Base-by-base conservation (phyloP, 768 basidiomycete species). In the Xanthoconium purpureum region DNA sequence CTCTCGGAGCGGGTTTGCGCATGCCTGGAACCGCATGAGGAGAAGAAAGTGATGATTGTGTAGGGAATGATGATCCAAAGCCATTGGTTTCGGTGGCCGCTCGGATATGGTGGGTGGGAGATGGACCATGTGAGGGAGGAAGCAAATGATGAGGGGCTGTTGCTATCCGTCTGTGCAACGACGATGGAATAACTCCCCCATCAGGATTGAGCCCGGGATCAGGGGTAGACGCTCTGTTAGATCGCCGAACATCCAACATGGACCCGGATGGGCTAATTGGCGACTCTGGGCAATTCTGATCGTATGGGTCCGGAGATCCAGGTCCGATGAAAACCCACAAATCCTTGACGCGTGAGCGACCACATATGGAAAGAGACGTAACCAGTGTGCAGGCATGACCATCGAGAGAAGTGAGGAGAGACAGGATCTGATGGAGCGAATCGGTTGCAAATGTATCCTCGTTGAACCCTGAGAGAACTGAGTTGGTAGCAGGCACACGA, bases 241-340 rank as follows among this genome's bases (percentile, higher is more conserved):
- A 73, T 54, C 70, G 65, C 24, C 69, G 73, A 48, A 73, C 61
- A 54, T 78, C 78, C 39, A 66, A 48, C 55, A 66, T 72, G 13
- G 74, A 77, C 17, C 62, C 69, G 13, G 66, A 68, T 32, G 71
- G 74, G 44, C 72, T 79, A 47, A 64, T 49, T 10, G 71, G 71
- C 9, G 71, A 72, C 20, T 73, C 71, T 47, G 72, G 72, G 63
- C 68, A 73, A 52, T 62, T 62, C 51, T 61, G 71, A 54, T 72
- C 71, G 39, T 62, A 66, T 28, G 54, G 40, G 18, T 72, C 71
- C 13, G 59, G 37, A 47, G 72, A 69, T 24, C 75, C 72, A 38
- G 83, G 80, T 20, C 85, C 85, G 0, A 82, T 82, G 67, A 91
- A 91, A 42, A 91, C 75, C 89, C 89, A 91, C 3, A 91, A 67